Base-by-base conservation (phyloP, 805 yeast species). In the Kuraishia floccosa region DNA sequence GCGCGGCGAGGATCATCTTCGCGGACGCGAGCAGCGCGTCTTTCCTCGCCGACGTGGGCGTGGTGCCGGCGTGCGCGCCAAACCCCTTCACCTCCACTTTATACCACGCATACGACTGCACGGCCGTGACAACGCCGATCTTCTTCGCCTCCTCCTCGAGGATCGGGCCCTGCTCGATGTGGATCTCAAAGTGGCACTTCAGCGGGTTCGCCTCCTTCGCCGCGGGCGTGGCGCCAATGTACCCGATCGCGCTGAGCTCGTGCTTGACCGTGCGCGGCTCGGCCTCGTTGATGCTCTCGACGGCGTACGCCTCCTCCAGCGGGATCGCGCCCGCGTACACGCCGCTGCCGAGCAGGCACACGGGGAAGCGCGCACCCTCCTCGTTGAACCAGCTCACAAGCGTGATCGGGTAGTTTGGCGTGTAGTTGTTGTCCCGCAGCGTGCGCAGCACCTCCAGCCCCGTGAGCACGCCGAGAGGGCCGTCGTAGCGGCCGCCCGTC, bases 291-390 rank as follows among this genome's bases (percentile, higher is more conserved):
- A 42, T 45, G 6, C 56, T 55, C 35, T 75, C 82, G 41, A 74
- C 52, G 4, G 53, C 46, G 39, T 75, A 72, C 4, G 71, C 66
- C 3, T 60, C 62, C 32, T 76, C 68, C 33, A 63, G 52, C 1
- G 58, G 41, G 22, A 60, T 45, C 13, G 54, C 47, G 9, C 69
- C 79, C 3, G 81, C 70, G 80, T 81, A 78, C 2, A 75, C 82
- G 9, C 75, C 64, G 4, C 79, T 69, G 2, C 79, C 68, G 67
- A 77, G 74, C 48, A 73, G 63, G 27, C 77, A 63, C 52, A 68
- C 58, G n/a, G 85, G 81, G 45, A 76, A 78, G 31, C 86, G 54
- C 0, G 86, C 85, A 33, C 86, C 86, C 54, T 78, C 86, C 46
- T 78, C 86, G 44, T 78, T 78, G 48, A 75, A 72, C 86, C 86